Evolutionary conservation across 768 basidiomycete genomes (phyloP), one percentile per base, ranked within the genome.

Genomic region (Boletus vermiculosoides): DNA sequence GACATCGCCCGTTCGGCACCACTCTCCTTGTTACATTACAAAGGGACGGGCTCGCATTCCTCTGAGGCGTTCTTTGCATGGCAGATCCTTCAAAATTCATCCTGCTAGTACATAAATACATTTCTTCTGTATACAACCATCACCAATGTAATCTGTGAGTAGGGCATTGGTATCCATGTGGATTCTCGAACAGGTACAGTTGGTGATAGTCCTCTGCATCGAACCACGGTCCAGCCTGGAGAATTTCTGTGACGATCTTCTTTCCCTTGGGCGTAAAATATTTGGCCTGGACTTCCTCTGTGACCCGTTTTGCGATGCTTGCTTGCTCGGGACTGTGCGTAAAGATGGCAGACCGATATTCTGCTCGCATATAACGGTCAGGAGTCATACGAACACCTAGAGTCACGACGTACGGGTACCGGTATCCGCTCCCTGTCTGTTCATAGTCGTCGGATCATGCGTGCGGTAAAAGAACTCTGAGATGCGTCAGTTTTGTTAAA

Each of bases 301-400:
- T 94, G 2, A 98, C 85, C 22, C 84, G 80, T 64, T 84, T 77
- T 4, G 94, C 96, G 55, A 84, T 82, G 34, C 77, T 68, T 39
- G 76, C 75, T 69, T 98, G 96, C 62, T 90, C 90, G 0, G 81
- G 78, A 0, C 84, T 81, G 64, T 88, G 76, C 15, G 83, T 87
- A 73, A 94, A 98, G 68, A 98, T 96, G 13, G 85, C 92, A 2
- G 94, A 94, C 48, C 96, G 92, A 70, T 98, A 98, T 73, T 98
- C 92, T 90, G 69, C 18, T 25, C 18, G 39, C 6, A 50, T 5
- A 13, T 7, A 30, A 37, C 11, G 25, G 37, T 54, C 36, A 63
- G 52, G 16, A 30, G 36, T 37, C n/a, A 12, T 40, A 16, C 10
- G 4, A 48, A 7, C 44, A n/a, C 25, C 3, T 11, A 10, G 8